These are phyloP conservation scores for Fereydounia khargensis DNA, from an alignment of 1,284 basidiomycete genomes.

Conservation along the genomic window DNA sequence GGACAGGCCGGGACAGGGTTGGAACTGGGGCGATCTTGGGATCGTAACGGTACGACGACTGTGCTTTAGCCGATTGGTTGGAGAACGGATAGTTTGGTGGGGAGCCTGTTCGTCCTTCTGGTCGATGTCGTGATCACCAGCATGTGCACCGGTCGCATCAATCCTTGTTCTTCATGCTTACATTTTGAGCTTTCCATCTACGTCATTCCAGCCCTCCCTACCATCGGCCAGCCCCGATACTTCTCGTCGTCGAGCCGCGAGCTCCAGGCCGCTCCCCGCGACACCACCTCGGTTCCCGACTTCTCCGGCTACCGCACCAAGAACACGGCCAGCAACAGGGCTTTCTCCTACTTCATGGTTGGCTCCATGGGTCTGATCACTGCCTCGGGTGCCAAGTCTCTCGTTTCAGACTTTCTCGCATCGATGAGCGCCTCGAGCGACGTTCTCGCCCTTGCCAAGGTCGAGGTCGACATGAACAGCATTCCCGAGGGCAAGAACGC, in stretches of 20 bases:
- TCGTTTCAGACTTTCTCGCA: constrained; percentile 88
- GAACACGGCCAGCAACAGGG: constrained; percentile 70
- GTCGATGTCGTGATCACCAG: no score
- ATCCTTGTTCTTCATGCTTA: no score
- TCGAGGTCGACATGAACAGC: constrained; percentile 84
- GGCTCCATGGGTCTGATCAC: constrained; percentile 90
- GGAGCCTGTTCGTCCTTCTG: no score
- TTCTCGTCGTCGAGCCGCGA: constrained; percentile 48
- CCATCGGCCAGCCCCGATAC: constrained; percentile 35
- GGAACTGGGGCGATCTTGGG: no score
- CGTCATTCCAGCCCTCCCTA: constrained; percentile 33
- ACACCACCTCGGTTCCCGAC: constrained; percentile 74
- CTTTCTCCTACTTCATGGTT: constrained; percentile 94
- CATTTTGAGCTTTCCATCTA: no score
- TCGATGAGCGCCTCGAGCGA: constrained; percentile 97
- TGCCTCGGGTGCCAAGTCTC: constrained; percentile 90
- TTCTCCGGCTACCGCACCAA: constrained; percentile 78
- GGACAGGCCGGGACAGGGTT: no score
- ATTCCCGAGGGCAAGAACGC: constrained; percentile 90
- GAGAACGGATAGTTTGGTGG: no score
- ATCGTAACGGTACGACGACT: no score
- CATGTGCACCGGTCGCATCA: no score
- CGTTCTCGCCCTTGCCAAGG: constrained; percentile 95
- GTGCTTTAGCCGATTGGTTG: no score
- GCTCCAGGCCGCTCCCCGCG: constrained; percentile 32